Conservation (phyloP, 306 rosid species). For the Quercus berberidifolia region DNA sequence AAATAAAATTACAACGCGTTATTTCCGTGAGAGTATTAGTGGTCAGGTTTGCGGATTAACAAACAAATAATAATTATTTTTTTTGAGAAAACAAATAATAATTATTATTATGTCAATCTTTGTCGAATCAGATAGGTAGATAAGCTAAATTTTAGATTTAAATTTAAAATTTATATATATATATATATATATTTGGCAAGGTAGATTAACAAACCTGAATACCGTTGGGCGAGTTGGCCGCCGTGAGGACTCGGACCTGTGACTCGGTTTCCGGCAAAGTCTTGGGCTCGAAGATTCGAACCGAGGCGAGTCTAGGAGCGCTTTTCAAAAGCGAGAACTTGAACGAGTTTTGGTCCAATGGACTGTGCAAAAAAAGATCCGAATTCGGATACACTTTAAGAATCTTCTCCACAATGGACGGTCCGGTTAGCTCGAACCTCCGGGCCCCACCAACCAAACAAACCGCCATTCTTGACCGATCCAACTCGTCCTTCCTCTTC, state of each 20-base stretch:
- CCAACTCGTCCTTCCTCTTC: constrained; percentile 35
- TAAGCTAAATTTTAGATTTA: no score
- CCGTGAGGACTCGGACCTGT: constrained; percentile 57
- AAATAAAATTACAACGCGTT: background rate
- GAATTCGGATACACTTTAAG: constrained; percentile 69
- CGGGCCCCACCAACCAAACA: constrained; percentile 97
- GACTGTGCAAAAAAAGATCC: constrained; percentile 74
- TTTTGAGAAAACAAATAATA: background rate
- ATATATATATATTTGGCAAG: no score
- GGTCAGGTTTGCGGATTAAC: background rate
- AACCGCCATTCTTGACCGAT: constrained; percentile 71
- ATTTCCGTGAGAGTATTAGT: background rate
- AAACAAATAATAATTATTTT: background rate
- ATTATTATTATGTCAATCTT: background rate
- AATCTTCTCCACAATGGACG: constrained; percentile 60
- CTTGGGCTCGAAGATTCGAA: constrained; percentile 56
- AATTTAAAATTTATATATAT: no score
- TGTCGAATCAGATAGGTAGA: background rate
- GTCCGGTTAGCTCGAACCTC: constrained; percentile 90
- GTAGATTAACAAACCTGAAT: constrained; percentile 52
- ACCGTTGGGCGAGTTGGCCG: constrained; percentile 79
- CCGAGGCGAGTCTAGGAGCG: constrained; percentile 60
- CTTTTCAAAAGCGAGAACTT: constrained; percentile 63
- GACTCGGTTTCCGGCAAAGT: constrained; percentile 61
- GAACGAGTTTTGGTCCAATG: constrained; percentile 54